phyloP scores from a whole-genome alignment of 305 asterid species.

The Solanum chacoense region DNA sequence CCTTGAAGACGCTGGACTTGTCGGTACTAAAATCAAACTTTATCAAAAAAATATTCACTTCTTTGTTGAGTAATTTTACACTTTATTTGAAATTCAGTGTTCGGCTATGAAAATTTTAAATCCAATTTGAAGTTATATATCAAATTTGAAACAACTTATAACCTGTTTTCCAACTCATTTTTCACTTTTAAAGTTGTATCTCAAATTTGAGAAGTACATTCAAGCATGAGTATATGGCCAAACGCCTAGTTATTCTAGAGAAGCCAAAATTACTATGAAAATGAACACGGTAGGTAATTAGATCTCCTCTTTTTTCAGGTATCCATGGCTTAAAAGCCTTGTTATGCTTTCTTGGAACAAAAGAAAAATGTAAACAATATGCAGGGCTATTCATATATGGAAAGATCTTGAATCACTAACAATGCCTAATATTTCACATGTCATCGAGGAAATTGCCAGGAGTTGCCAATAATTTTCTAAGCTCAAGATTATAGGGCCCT shows the following conservation, averaged over 20 bases:
- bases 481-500: conserved; percentile 63
- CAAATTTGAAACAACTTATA: not conserved
- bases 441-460: conserved; percentile 42
- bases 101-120: not conserved
- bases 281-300: not conserved
- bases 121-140: not conserved
- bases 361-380: conserved; percentile 48
- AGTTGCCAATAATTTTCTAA: conserved; percentile 45
- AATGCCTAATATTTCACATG: conserved; percentile 59
- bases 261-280: not conserved
- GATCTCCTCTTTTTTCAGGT: conserved; percentile 18
- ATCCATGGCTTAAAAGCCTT: conserved; percentile 49
- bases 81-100: not conserved
- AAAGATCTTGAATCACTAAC: conserved; percentile 53
- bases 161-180: not conserved
- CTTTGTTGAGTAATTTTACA: not conserved
- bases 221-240: not conserved
- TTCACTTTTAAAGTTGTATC: not conserved
- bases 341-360: conserved; percentile 84
- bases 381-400: conserved; percentile 42
- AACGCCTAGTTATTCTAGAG: not conserved
- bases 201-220: not conserved
- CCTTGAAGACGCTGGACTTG: not conserved
- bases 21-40: not conserved
- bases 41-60: not conserved